Evolutionary conservation across 305 asterid species (phyloP).

Genomic region (Fraxinus floribunda): DNA sequence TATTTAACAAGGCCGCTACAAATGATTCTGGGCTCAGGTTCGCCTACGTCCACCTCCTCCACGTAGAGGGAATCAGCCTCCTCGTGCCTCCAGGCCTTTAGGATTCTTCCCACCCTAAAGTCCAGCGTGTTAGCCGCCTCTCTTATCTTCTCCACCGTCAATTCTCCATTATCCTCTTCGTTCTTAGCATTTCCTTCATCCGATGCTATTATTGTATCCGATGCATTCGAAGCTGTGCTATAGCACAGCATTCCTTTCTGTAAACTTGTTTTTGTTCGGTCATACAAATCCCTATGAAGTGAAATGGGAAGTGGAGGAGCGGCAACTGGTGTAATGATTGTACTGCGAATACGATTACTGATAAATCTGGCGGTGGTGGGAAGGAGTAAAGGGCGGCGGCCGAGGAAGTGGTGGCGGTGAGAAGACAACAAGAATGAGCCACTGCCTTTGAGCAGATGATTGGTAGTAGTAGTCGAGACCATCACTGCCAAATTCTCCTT

Average conservation of each 20-base stretch:
- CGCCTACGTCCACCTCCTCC: constrained; percentile 95
- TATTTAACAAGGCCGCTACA: constrained; percentile 91
- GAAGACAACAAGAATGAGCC: neutral
- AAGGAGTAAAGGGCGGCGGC: neutral
- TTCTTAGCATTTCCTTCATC: constrained; percentile 22
- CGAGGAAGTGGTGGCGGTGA: neutral
- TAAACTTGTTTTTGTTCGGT: neutral
- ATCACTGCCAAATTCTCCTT: neutral
- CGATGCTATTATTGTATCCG: neutral
- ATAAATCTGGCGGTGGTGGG: neutral
- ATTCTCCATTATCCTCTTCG: constrained; percentile 11
- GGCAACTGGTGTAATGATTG: neutral
- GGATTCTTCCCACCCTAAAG: constrained; percentile 68
- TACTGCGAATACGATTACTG: neutral
- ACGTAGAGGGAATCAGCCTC: constrained; percentile 96
- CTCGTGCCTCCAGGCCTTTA: constrained; percentile 80
- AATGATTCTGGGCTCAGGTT: constrained; percentile 76
- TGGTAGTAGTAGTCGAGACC: neutral
- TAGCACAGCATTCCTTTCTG: constrained; percentile 23
- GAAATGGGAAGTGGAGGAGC: neutral
- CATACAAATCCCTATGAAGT: neutral
- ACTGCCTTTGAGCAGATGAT: neutral
- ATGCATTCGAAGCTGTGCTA: constrained; percentile 36
- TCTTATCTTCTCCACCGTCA: constrained; percentile 27
- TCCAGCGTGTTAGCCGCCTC: constrained; percentile 77